These are phyloP conservation scores for Phaseolus coccineus DNA, from an alignment of 331 rosid genomes.

Conservation along the genomic window DNA sequence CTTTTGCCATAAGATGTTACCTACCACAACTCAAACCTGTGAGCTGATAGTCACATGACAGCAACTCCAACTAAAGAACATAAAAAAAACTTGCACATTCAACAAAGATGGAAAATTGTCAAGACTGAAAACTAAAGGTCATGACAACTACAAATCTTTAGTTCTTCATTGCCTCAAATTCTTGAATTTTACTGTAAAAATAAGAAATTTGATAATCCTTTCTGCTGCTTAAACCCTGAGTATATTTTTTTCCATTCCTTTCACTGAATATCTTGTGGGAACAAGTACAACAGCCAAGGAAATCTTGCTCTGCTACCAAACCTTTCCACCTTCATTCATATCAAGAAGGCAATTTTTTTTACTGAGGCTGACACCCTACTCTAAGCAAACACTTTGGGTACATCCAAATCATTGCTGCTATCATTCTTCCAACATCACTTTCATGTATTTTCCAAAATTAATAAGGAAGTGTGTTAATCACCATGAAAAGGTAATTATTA, in stretches of 20 bases:
- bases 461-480: not conserved
- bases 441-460: constrained; percentile 13
- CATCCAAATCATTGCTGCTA: not conserved
- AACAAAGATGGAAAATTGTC: not conserved
- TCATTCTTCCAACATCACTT: not conserved
- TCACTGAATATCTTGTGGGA: not conserved
- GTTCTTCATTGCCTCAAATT: constrained; percentile 15
- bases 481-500: not conserved
- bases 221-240: not conserved
- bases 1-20: not conserved
- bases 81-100: not conserved
- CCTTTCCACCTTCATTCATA: not conserved
- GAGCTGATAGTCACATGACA: not conserved
- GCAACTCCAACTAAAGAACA: not conserved
- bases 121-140: not conserved
- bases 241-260: not conserved
- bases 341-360: not conserved
- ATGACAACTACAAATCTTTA: not conserved
- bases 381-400: not conserved
- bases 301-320: not conserved
- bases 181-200: not conserved
- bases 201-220: constrained; percentile 5
- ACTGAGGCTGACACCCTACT: not conserved
- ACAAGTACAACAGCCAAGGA: not conserved
- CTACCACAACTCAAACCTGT: not conserved